Evolutionary conservation across 768 basidiomycete species (phyloP).

Genomic region (Collybia nuda): DNA sequence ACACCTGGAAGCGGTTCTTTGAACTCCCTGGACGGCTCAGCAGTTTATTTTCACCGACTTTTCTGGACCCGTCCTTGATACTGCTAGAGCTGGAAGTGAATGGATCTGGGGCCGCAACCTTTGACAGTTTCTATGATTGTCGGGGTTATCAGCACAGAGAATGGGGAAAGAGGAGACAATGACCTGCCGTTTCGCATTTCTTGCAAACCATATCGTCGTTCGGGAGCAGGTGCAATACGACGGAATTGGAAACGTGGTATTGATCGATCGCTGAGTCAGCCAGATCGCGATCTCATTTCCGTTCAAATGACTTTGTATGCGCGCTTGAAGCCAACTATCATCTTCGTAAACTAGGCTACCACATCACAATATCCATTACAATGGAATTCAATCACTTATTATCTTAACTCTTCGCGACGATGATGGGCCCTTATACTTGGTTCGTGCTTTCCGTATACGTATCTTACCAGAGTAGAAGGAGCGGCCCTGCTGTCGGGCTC

Average conservation of each 20-base stretch:
- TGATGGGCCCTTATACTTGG: conserved; percentile 29
- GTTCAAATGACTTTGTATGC: neutral
- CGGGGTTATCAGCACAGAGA: conserved; percentile 5
- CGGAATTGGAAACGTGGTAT: conserved; percentile 11
- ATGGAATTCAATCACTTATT: conserved; percentile 31
- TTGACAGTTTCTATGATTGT: conserved; percentile 78
- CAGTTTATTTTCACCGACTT: conserved; percentile 85
- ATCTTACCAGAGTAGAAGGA: conserved; percentile 34
- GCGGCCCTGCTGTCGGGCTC: conserved; percentile 41
- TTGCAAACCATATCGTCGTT: conserved; percentile 73
- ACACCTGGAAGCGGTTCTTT: conserved; percentile 76
- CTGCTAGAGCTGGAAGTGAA: conserved; percentile 71
- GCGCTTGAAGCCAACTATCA: neutral
- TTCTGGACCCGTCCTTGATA: conserved; percentile 80
- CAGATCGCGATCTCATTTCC: conserved; percentile 25
- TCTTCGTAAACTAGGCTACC: conserved; percentile 18
- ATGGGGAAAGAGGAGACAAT: conserved; percentile 13
- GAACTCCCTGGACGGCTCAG: conserved; percentile 67
- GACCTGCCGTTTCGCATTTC: conserved; percentile 75
- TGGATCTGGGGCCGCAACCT: conserved; percentile 87
- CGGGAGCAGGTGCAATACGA: conserved; percentile 13
- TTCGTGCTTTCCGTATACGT: conserved; percentile 34
- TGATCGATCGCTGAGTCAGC: conserved; percentile 34
- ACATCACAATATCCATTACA: conserved; percentile 32
- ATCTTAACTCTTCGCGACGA: conserved; percentile 25